Base-by-base conservation (phyloP, 1,139 yeast species). In the Starmera stellimalicola region DNA sequence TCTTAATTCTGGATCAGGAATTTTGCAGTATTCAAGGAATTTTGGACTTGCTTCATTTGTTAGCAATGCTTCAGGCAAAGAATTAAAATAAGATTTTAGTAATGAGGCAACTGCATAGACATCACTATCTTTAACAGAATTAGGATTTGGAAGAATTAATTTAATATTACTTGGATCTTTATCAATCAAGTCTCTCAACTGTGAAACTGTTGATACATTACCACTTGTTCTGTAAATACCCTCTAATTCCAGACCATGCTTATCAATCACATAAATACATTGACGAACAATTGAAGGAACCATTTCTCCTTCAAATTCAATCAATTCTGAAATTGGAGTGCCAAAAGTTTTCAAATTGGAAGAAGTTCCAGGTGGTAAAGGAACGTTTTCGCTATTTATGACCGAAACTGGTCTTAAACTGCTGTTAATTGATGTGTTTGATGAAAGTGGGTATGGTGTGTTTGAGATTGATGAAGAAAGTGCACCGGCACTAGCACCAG, bases 221-320 rank as follows among this genome's bases (percentile, higher is more conserved):
- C 96, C 95, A 39, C 83, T 76, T 29, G 87, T 77, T 34, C 97
- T 67, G 54, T 91, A 91, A 23, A 91, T 78, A 0, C 97, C 97
- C 53, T 87, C 97, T 29, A 82, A 65, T 34, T 83, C 79, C 29
- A 82, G 57, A 2, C 98, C 98, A 54, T 80, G 77, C 26, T 68
- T 68, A 54, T 91, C 97, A 30, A 91, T 75, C 7, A 88, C 80
- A 43, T 80, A 81, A 35, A 88, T 81, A 63, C 97, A 88, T 51
- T 80, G 84, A 44, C 80, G 78, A 8, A 88, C 97, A 32, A 88
- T 71, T n/a, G 83, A 69, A 2, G 98, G 97, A 3, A 88, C 95
- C 55, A 84, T 79, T 44, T 84, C 94, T 34, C 85, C 95, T 40
- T 94, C 95, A 47, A 70, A 76, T 41, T 78, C 80, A 18, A 87